phyloP scores from a whole-genome alignment of 1,139 yeast species.

The Yamadazyma atlantica region DNA sequence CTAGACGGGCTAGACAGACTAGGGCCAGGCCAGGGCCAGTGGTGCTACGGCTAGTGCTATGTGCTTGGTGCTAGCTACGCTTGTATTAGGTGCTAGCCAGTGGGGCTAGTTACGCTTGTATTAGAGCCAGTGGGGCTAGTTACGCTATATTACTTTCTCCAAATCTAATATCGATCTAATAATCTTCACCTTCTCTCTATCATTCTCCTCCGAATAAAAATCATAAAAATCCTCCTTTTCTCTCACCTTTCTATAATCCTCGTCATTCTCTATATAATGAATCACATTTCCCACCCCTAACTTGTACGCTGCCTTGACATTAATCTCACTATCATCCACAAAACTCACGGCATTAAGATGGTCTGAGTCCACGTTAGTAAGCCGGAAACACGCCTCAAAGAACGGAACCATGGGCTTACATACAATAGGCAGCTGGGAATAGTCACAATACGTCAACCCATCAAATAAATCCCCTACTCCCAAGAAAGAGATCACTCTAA shows the following conservation, averaged over 20 bases:
- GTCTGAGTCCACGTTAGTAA: constrained; percentile 59
- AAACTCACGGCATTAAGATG: constrained; percentile 45
- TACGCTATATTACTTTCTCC: constrained; percentile 6
- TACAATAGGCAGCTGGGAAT: constrained; percentile 59
- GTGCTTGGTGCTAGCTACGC: too few species aligned
- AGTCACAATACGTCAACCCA: constrained; percentile 92
- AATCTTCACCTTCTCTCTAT: constrained; percentile 32
- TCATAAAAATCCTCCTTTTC: constrained; percentile 30
- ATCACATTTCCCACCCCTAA: constrained; percentile 54
- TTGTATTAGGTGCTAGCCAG: too few species aligned
- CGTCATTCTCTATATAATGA: constrained; percentile 57
- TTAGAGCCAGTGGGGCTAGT: too few species aligned
- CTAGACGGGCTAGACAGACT: too few species aligned
- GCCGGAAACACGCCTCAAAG: constrained; percentile 53
- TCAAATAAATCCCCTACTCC: constrained; percentile 91
- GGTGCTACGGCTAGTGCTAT: too few species aligned
- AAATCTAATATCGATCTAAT: constrained; percentile 33
- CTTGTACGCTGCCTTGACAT: constrained; percentile 55
- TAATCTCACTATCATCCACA: constrained; percentile 79
- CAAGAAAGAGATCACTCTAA: constrained; percentile 69
- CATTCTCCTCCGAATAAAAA: constrained; percentile 29
- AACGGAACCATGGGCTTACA: constrained; percentile 81
- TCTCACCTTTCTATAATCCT: constrained; percentile 35
- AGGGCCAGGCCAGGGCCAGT: too few species aligned
- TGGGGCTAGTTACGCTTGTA: too few species aligned